Evolutionary conservation across 257 asterid genomes (phyloP), one percentile per base, ranked within the genome.

Genomic region (Gentiana straminea): DNA sequence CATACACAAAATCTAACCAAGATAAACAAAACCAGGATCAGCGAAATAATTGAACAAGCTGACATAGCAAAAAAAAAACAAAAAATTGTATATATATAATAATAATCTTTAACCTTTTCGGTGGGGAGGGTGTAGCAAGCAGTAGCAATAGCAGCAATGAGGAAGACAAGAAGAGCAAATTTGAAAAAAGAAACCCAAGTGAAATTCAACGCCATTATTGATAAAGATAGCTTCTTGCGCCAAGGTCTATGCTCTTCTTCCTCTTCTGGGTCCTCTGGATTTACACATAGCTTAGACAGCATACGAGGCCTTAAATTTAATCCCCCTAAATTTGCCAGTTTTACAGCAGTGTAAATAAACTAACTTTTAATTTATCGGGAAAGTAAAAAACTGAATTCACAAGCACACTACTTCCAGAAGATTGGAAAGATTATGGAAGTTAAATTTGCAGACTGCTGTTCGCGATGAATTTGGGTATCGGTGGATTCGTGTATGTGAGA

Each of bases 81-180:
- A 71, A 58, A 56, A 50, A 34, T 49, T 13, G 13, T 38, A 15
- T 45, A 35, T 24, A 61, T 34, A 32, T 2, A 51, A 60, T 46
- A 43, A 8, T 24, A 36, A 57, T 58, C 52, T 3, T 4, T 35
- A 33, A 92, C 99, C 95, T 89, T 78, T 50, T 92, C 97, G 53
- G 89, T 54, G 2, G 99, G 99, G 37, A 92, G 94, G 62, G 95
- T 92, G 79, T 81, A 77, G 79, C 86, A 92, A 63, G 94, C 96
- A 61, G 77, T 48, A 56, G 60, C 72, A 72, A 89, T 73, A 59
- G 84, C 83, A 49, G 75, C 87, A 64, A 84, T 59, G 57, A 92
- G 86, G 68, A 71, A 58, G 10, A 82, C 50, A 41, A 86, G 77
- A 62, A 92, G 66, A 1, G 77, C 68, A 5, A 86, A 55, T 71